Evolutionary conservation across 1,284 basidiomycete genomes (phyloP).

Genomic region (Puccinia triticina): DNA sequence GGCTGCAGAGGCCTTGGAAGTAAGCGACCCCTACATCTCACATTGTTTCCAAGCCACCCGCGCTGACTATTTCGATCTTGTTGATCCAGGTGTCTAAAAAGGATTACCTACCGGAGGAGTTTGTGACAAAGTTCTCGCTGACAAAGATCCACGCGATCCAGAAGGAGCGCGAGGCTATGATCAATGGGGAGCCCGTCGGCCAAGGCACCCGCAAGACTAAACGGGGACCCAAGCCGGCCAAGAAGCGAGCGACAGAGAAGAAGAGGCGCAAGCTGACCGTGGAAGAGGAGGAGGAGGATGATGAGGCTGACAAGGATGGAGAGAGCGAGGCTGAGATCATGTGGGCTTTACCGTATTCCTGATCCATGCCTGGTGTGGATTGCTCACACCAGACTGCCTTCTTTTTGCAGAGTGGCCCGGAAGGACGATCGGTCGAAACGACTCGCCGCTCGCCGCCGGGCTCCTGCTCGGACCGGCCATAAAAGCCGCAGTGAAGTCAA

Average conservation of each 20-base stretch:
- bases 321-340: conserved; percentile 9
- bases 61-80: neutral
- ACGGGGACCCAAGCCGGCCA: neutral
- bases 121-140: conserved; percentile 10
- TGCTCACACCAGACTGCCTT: neutral
- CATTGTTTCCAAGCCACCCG: neutral
- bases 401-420: neutral
- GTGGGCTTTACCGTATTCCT: neutral
- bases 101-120: conserved; percentile 28
- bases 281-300: neutral
- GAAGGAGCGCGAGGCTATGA: conserved; percentile 10
- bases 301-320: neutral
- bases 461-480: neutral
- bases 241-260: neutral
- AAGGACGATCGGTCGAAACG: neutral
- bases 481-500: neutral
- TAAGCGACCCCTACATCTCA: conserved; percentile 32
- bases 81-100: conserved; percentile 17
- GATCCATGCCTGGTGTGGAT: neutral
- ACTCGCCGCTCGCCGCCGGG: neutral
- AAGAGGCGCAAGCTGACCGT: conserved; percentile 25
- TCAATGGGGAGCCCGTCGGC: neutral
- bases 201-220: neutral
- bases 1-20: conserved; percentile 55
- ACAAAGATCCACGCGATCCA: conserved; percentile 11